phyloP scores from a whole-genome alignment of 306 rosid genomes.

The Vigna unguiculata region DNA sequence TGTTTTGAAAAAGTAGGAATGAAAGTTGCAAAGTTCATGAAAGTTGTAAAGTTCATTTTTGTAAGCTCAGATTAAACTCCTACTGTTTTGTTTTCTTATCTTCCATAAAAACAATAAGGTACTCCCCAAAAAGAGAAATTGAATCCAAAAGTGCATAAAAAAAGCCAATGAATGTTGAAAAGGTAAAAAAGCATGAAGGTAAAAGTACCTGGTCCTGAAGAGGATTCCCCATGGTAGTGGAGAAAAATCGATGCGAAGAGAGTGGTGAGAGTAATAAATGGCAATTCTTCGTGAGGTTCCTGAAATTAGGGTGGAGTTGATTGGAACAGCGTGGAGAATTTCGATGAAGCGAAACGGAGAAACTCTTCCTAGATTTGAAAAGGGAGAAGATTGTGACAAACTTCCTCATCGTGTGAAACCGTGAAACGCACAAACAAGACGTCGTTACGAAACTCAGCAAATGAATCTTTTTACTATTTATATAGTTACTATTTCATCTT shows the following conservation, averaged over 20 bases:
- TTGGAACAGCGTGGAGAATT: neutral
- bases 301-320: constrained; percentile 24
- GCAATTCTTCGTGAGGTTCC: neutral
- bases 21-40: too few relatives aligned
- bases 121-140: neutral
- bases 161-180: neutral
- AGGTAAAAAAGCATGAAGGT: neutral
- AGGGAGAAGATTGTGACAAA: constrained; percentile 45
- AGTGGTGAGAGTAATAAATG: constrained; percentile 29
- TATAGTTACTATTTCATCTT: neutral
- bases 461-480: neutral
- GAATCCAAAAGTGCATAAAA: neutral
- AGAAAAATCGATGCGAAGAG: constrained; percentile 54
- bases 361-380: constrained; percentile 45
- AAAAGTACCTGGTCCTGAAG: constrained; percentile 55
- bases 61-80: neutral
- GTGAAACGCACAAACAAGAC: neutral
- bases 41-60: too few relatives aligned
- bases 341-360: constrained; percentile 27
- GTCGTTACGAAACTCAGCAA: neutral
- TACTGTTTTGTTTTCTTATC: neutral
- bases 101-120: neutral
- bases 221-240: constrained; percentile 46
- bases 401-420: constrained; percentile 50
- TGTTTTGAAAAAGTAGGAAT: too few relatives aligned